Evolutionary conservation across 2,329 filamentous ascomycete genomes (phyloP), one percentile per base, ranked within the genome.

Genomic region (Penicillium verrucosum): DNA sequence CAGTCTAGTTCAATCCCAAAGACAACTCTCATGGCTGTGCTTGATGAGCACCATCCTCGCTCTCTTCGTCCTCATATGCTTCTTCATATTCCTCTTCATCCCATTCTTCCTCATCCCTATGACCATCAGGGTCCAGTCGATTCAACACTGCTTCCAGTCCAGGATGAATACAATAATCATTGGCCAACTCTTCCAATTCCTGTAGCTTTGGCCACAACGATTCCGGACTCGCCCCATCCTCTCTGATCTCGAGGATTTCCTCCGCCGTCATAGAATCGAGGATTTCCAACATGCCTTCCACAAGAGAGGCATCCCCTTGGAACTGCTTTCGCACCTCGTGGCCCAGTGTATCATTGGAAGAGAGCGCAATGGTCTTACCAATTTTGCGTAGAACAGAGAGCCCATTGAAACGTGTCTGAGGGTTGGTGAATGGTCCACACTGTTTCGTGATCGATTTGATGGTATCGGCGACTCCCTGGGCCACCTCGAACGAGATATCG

Each of bases 351-450:
- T 60, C 48, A 9, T 21, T 29, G 4, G 12, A 5, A 25, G 52
- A 60, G 10, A 63, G 48, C 4, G 37, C 34, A 49, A 63, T 62
- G 2, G 46, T 61, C 57, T 64, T 63, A 12, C 57, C 64, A 21
- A 64, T 64, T 43, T 65, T 64, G 29, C 59, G 55, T 2, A 64
- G 52, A 3, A 55, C 53, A 2, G 57, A 59, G 12, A 66, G 50
- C 3, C 60, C 64, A 54, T 65, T 64, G 8, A 32, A 32, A 3
- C 58, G 60, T 11, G 61, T 64, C 40, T 46, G 32, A 0, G 55
- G 36, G 32, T 29, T 60, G 9, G 45, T 8, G 8, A 32, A 44
- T 8, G 14, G 38, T 2, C 46, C 51, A 48, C 59, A 63, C 12
- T 58, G 16, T 10, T 23, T n/a, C 11, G 32, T 30, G n/a, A 65